A percentile compares a stretch with the other conserved stretches of the same genome.
Conservation (phyloP, 495 filamentous ascomycete genomes). For the Penicillium cinerascens region DNA sequence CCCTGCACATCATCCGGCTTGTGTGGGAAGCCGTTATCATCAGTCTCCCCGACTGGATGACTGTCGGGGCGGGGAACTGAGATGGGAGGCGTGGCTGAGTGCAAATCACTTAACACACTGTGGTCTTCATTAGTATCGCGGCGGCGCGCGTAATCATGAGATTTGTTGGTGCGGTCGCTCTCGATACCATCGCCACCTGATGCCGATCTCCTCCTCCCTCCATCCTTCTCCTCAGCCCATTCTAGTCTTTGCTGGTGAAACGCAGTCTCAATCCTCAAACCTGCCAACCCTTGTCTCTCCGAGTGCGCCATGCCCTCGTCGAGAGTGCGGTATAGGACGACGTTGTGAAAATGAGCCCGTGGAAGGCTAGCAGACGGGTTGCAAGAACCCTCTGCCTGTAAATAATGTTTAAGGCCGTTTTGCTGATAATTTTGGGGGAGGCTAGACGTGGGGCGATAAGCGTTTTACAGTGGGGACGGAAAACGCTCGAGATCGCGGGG, state of each 20-base stretch:
- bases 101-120: constrained; percentile 44
- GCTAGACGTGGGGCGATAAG: constrained; percentile 23
- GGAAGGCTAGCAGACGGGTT: constrained; percentile 26
- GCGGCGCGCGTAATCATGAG: constrained; percentile 40
- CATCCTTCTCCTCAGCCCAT: constrained; percentile 26
- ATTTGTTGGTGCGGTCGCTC: constrained; percentile 42
- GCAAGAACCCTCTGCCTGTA: constrained; percentile 20
- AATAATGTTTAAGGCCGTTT: constrained; percentile 1
- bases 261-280: constrained; percentile 44
- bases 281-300: constrained; percentile 35
- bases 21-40: constrained; percentile 34
- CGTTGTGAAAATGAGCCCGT: constrained; percentile 12
- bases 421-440: constrained; percentile 8
- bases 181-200: constrained; percentile 41
- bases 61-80: constrained; percentile 43
- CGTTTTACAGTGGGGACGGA: constrained; percentile 16
- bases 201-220: constrained; percentile 24
- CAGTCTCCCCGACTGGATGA: constrained; percentile 11
- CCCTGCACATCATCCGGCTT: constrained; percentile 40
- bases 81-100: constrained; percentile 46
- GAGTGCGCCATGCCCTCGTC: constrained; percentile 39
- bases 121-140: constrained; percentile 47
- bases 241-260: constrained; percentile 28
- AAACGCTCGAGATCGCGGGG: constrained; percentile 7
- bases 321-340: constrained; percentile 19